Evolutionary conservation across 495 filamentous ascomycete genomes (phyloP).

Genomic region (Parathielavia hyrcaniae): DNA sequence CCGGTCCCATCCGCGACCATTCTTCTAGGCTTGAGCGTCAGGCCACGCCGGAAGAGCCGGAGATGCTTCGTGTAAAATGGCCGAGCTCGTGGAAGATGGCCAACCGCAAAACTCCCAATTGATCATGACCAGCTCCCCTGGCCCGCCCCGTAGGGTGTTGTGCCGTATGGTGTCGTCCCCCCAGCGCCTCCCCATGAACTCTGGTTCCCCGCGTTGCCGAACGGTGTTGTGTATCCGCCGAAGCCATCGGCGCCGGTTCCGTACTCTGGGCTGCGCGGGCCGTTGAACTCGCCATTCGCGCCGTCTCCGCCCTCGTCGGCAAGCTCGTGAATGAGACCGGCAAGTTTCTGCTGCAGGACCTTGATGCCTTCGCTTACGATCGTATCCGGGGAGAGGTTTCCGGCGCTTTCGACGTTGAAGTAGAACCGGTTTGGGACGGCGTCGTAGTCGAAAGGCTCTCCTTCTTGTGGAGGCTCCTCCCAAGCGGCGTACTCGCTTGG

Average conservation of each 20-base stretch:
- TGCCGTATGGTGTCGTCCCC: slow-evolving; percentile 58
- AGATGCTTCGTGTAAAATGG: background rate
- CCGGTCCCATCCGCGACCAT: no score
- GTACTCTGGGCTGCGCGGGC: slow-evolving; percentile 56
- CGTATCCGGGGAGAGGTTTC: slow-evolving; percentile 75
- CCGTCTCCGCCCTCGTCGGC: slow-evolving; percentile 48
- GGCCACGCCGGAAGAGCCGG: background rate
- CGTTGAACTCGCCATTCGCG: slow-evolving; percentile 50
- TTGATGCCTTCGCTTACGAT: slow-evolving; percentile 87
- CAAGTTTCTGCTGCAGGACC: slow-evolving; percentile 83
- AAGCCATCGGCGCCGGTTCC: slow-evolving; percentile 49
- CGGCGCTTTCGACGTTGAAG: slow-evolving; percentile 84
- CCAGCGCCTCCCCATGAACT: slow-evolving; percentile 65
- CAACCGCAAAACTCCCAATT: no score
- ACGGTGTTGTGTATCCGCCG: slow-evolving; percentile 70
- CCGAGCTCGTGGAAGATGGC: background rate
- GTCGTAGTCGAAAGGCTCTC: slow-evolving; percentile 83
- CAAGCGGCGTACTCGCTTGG: slow-evolving; percentile 75
- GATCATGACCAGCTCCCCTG: slow-evolving; percentile 26
- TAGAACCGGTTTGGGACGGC: slow-evolving; percentile 80
- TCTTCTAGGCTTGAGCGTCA: no score
- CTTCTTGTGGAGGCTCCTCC: slow-evolving; percentile 76
- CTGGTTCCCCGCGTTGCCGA: slow-evolving; percentile 51
- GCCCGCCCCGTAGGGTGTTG: slow-evolving; percentile 31
- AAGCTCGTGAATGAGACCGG: slow-evolving; percentile 71